Evolutionary conservation across 2,329 filamentous ascomycete species (phyloP).

Genomic region (Plectosphaerella plurivora): DNA sequence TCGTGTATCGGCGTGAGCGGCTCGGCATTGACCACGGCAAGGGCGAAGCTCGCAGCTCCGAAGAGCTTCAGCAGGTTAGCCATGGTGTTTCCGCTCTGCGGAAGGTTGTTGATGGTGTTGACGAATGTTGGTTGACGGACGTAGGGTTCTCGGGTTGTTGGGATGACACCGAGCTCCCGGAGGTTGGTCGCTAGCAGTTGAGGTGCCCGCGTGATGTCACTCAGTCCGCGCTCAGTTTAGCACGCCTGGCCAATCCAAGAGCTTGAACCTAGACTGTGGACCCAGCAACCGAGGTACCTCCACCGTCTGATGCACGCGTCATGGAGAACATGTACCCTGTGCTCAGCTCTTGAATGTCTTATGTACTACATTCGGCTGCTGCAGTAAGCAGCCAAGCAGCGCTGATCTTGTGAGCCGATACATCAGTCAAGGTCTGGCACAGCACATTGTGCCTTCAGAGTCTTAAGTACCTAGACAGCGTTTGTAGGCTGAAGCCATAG

Average conservation of each 20-base stretch:
- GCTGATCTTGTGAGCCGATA: too few relatives aligned
- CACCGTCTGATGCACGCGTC: background rate
- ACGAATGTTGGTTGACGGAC: background rate
- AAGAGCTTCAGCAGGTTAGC: constrained; percentile 15
- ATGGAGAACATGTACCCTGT: constrained; percentile 12
- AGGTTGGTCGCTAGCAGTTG: background rate
- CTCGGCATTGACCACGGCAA: constrained; percentile 20
- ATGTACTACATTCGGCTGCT: too few relatives aligned
- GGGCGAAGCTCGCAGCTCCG: constrained; percentile 23
- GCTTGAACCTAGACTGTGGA: background rate
- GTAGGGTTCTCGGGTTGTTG: background rate
- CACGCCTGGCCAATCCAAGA: background rate
- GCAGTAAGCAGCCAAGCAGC: too few relatives aligned
- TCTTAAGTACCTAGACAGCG: too few relatives aligned
- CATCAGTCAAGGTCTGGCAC: too few relatives aligned
- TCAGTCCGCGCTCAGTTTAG: background rate
- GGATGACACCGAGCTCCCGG: background rate
- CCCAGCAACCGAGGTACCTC: background rate
- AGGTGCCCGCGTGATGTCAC: background rate
- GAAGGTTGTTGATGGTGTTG: background rate
- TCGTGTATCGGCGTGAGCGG: constrained; percentile 65
- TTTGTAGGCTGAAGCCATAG: too few relatives aligned
- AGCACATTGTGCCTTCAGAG: too few relatives aligned
- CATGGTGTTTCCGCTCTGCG: constrained; percentile 2
- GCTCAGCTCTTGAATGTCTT: too few relatives aligned